Conservation (phyloP, 176 grass and related monocot species). For the Carex myosuroides region DNA sequence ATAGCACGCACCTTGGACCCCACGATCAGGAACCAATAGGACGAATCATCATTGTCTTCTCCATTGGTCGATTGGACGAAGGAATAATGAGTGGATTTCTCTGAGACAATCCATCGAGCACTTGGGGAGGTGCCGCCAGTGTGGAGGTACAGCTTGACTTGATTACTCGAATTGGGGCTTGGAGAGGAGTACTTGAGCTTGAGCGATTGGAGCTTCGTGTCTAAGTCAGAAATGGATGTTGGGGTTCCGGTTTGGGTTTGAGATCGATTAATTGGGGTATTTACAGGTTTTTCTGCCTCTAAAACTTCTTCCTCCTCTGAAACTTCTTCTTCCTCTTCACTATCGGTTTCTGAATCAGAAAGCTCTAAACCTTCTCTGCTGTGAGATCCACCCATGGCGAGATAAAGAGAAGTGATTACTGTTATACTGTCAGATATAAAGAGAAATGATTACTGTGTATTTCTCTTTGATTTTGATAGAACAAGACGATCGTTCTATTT, state of each 20-base stretch:
- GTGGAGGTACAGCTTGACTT: conserved; percentile 73
- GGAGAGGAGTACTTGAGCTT: conserved; percentile 53
- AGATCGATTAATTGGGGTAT: conserved; percentile 22
- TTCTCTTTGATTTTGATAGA: neutral
- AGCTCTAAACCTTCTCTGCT: conserved; percentile 83
- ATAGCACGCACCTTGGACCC: conserved; percentile 43
- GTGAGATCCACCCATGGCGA: conserved; percentile 71
- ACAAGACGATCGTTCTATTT: neutral
- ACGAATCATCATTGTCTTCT: neutral
- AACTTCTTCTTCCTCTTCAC: conserved; percentile 33
- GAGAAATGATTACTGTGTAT: neutral
- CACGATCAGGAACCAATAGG: conserved; percentile 56
- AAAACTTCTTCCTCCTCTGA: conserved; percentile 27
- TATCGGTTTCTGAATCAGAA: conserved; percentile 44
- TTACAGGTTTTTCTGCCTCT: neutral
- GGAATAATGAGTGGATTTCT: conserved; percentile 47
- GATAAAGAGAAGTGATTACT: neutral
- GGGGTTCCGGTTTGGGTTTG: conserved; percentile 30
- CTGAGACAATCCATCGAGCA: conserved; percentile 57
- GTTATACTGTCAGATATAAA: neutral
- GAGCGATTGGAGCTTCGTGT: conserved; percentile 58
- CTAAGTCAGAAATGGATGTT: conserved; percentile 42
- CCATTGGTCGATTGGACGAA: conserved; percentile 34
- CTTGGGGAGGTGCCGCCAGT: conserved; percentile 59
- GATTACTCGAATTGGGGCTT: neutral